Conservation (phyloP, 306 rosid species). For the Cyclanthera cordifolia region DNA sequence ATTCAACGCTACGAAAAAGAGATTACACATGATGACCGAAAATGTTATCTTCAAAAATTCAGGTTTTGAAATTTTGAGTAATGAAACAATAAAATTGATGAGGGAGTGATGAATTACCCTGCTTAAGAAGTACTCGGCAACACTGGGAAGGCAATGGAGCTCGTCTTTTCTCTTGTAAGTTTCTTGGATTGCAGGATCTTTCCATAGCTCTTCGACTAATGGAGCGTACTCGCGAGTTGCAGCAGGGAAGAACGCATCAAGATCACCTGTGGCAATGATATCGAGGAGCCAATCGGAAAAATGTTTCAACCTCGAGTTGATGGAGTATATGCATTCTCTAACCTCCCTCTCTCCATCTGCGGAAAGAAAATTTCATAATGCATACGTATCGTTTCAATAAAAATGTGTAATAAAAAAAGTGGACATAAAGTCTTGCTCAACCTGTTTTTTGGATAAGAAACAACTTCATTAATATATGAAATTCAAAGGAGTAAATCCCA, state of each 20-base stretch:
- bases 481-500: too few relatives aligned
- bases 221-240: conserved; percentile 99
- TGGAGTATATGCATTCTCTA: conserved; percentile 37
- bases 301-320: conserved; percentile 88
- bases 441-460: too few relatives aligned
- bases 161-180: conserved; percentile 79
- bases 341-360: conserved; percentile 3
- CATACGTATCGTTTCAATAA: not conserved
- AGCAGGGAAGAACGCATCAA: conserved; percentile 97
- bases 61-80: not conserved
- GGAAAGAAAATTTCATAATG: not conserved
- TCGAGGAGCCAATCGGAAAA: conserved; percentile 98
- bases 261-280: conserved; percentile 93
- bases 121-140: conserved; percentile 83
- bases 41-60: not conserved
- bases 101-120: conserved; percentile 37
- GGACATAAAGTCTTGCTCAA: not conserved
- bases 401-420: not conserved
- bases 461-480: too few relatives aligned
- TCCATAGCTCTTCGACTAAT: conserved; percentile 95
- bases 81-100: not conserved
- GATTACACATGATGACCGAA: not conserved
- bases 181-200: conserved; percentile 88
- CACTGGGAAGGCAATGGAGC: conserved; percentile 91
- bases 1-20: too few relatives aligned